Percentiles rank a stretch among this genome's conserved stretches.
These are phyloP conservation scores for Aspergillus costaricaensis DNA, from an alignment of 2,329 filamentous ascomycete genomes.

Conservation along the genomic window DNA sequence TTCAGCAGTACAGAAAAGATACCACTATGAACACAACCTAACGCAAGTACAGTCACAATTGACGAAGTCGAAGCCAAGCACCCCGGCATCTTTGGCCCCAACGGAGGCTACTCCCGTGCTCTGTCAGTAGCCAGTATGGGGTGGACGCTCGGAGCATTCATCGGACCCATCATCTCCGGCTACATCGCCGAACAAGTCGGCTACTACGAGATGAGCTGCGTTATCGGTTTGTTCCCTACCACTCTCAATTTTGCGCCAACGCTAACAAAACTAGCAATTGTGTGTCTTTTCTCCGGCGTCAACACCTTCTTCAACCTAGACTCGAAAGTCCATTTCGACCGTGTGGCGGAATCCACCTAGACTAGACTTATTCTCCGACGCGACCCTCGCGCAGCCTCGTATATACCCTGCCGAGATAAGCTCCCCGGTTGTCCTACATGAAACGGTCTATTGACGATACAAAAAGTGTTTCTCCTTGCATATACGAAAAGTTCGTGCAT, in stretches of 20 bases:
- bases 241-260: not conserved
- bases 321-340: slow-evolving; percentile 8
- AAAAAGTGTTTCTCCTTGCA: not conserved
- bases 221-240: slow-evolving; percentile 18
- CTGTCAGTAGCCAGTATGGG: slow-evolving; percentile 28
- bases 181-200: slow-evolving; percentile 22
- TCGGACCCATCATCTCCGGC: slow-evolving; percentile 26
- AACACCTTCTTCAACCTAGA: slow-evolving; percentile 10
- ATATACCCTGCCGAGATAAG: too few relatives aligned
- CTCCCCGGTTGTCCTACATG: too few relatives aligned
- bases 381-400: too few relatives aligned
- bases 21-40: not conserved
- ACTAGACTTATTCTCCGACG: not conserved
- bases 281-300: slow-evolving; percentile 20
- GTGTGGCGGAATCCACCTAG: not conserved
- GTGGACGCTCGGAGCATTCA: slow-evolving; percentile 27
- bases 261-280: slow-evolving; percentile 15
- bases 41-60: slow-evolving; percentile 16
- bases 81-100: slow-evolving; percentile 29
- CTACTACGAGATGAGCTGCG: slow-evolving; percentile 27
- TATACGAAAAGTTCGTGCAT: not conserved
- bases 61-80: slow-evolving; percentile 23
- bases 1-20: not conserved
- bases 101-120: slow-evolving; percentile 30
- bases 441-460: not conserved